Base-by-base conservation (phyloP, 148 eudicot genomes). In the Rhododendron griersonianum region DNA sequence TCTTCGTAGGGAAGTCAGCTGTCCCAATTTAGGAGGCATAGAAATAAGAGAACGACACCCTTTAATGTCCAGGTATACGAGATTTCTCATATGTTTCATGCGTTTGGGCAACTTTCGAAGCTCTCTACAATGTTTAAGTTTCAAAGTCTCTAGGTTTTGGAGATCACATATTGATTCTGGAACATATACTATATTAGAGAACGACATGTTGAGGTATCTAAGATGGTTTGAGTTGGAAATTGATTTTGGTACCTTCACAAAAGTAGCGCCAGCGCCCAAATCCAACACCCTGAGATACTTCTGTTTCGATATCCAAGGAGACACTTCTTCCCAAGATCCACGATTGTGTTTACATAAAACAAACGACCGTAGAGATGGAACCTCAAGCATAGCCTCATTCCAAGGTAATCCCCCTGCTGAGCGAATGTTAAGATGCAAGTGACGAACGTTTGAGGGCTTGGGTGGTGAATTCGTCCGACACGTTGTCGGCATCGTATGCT, bases 41-140 rank as follows among this genome's bases (percentile, higher is more conserved):
- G 50, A 47, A 21, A 15, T 79, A 79, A 79, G 81, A 11, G 81
- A 79, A 48, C 14, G 0, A 2, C 81, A 79, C 33, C 59, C 37
- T 44, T 18, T 11, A 16, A 79, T 79, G 55, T 79, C 37, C 10
- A 79, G 11, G 35, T 11, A n/a, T 11, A 13, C 5, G 57, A 79
- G 59, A 79, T 79, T 79, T n/a, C 19, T 45, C 59, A 79, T 47
- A 14, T 48, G 0, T 0, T 1, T 47, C 81, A 45, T 47, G 16
- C 19, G 9, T 47, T 47, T 25, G 19, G 81, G 81, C 81, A 79
- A 79, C 37, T 10, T 11, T 1, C 11, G 1, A 79, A 79, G 81
- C 9, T n/a, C 0, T 0, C 0, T 0, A 79, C 81, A 79, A 23
- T 1, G 0, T 7, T 47, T 10, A 4, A 79, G 81, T 25, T 79